A percentile compares a stretch with the other conserved stretches of the same genome.
phyloP scores from a whole-genome alignment of 306 rosid species.

The Canavalia ensiformis region DNA sequence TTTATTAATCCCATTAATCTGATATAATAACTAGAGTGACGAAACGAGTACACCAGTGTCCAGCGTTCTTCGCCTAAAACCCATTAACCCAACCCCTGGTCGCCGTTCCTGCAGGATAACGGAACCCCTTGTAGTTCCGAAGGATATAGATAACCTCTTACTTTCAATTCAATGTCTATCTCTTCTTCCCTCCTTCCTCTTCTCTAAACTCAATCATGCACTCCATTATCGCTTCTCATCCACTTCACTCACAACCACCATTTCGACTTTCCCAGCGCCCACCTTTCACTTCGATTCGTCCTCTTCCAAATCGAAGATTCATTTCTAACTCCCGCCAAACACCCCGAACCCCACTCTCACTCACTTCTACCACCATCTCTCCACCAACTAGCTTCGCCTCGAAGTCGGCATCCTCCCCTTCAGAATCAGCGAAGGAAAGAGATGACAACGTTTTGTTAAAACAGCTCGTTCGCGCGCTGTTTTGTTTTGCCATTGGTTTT shows the following conservation, averaged over 20 bases:
- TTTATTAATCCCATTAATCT: too few relatives aligned
- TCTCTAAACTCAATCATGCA: conserved; percentile 43
- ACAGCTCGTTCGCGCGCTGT: conserved; percentile 54
- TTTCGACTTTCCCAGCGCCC: neutral
- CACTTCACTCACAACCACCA: conserved; percentile 31
- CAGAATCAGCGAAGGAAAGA: conserved; percentile 12
- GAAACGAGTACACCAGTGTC: too few relatives aligned
- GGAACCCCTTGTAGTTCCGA: neutral
- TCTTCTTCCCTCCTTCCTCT: neutral
- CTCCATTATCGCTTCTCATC: conserved; percentile 33
- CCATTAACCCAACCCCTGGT: neutral
- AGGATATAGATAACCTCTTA: neutral
- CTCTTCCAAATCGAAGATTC: conserved; percentile 45
- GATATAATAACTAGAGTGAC: too few relatives aligned
- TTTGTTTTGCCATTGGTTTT: conserved; percentile 71
- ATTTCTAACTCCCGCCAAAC: conserved; percentile 26
- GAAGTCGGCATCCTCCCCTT: conserved; percentile 4
- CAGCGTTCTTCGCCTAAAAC: neutral
- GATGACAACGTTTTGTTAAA: conserved; percentile 45
- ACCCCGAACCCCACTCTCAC: conserved; percentile 38
- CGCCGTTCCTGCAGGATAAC: conserved; percentile 30
- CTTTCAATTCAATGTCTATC: conserved; percentile 37
- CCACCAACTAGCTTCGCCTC: conserved; percentile 44
- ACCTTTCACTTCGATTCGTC: conserved; percentile 31
- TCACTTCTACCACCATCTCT: conserved; percentile 4